Conservation (phyloP, 2,329 filamentous ascomycete genomes). For the Cercospora nicotianae region DNA sequence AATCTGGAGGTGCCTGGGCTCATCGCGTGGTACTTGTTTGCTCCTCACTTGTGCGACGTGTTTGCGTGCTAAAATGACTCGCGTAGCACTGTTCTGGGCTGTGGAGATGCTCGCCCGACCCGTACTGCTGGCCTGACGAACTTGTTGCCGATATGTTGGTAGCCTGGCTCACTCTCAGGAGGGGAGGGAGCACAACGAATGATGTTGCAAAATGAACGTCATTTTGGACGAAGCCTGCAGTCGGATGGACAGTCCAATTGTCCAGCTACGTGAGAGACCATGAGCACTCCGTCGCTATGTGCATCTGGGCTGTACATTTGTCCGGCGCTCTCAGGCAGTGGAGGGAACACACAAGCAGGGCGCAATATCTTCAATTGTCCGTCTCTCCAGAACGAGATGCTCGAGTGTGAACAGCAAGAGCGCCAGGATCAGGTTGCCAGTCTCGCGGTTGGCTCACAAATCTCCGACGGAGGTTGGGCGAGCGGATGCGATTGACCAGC, state of each 20-base stretch:
- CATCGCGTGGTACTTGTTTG: constrained; percentile 10
- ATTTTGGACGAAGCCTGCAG: background rate
- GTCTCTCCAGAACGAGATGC: background rate
- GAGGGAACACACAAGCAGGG: background rate
- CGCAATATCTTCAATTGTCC: background rate
- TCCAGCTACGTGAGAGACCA: background rate
- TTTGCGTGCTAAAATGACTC: background rate
- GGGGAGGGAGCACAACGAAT: background rate
- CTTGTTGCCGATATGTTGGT: background rate
- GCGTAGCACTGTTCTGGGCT: background rate
- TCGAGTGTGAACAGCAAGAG: background rate
- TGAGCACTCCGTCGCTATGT: background rate
- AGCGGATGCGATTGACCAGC: background rate
- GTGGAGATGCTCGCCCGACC: background rate
- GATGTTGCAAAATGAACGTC: background rate
- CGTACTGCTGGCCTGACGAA: background rate
- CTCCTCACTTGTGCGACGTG: constrained; percentile 6
- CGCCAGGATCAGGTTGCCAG: background rate
- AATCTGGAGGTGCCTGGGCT: background rate
- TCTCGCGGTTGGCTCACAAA: constrained; percentile 14
- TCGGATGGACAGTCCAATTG: background rate
- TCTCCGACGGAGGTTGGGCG: constrained; percentile 1
- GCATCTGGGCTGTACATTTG: background rate
- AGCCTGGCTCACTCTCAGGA: background rate
- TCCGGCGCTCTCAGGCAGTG: background rate